phyloP scores from a whole-genome alignment of 1,284 basidiomycete genomes.

The Meira nashicola region DNA sequence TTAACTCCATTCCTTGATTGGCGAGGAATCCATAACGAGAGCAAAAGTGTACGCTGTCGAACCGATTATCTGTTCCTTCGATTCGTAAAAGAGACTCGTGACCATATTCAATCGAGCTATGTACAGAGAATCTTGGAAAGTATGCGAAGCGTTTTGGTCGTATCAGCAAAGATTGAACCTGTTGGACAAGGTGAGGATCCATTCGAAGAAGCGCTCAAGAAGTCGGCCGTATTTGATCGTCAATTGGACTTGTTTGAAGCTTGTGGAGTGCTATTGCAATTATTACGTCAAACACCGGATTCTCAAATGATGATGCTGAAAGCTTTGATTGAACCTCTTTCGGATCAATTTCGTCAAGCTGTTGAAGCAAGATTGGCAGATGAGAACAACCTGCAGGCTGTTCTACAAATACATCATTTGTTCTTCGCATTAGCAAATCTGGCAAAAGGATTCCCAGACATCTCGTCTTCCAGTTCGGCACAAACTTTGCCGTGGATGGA shows the following conservation, averaged over 20 bases:
- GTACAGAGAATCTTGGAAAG: constrained; percentile 54
- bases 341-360: constrained; percentile 69
- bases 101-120: constrained; percentile 74
- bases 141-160: constrained; percentile 57
- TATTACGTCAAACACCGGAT: constrained; percentile 65
- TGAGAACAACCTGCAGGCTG: constrained; percentile 63
- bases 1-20: constrained; percentile 83
- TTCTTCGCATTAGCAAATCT: constrained; percentile 92
- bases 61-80: constrained; percentile 88
- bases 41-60: constrained; percentile 69
- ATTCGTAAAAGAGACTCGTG: constrained; percentile 79
- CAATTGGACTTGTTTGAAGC: constrained; percentile 96
- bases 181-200: constrained; percentile 61
- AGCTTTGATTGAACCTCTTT: constrained; percentile 74
- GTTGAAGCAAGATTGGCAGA: constrained; percentile 58
- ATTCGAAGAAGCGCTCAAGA: constrained; percentile 72
- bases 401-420: constrained; percentile 87
- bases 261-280: constrained; percentile 74
- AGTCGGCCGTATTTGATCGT: constrained; percentile 72
- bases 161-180: constrained; percentile 57
- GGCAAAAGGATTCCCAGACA: constrained; percentile 85
- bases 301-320: constrained; percentile 64
- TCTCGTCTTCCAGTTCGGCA: constrained; percentile 63
- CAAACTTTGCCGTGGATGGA: constrained; percentile 59
- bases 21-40: constrained; percentile 81